Conservation (phyloP, 1,284 basidiomycete genomes). For the Cutaneotrichosporon mucoides region DNA sequence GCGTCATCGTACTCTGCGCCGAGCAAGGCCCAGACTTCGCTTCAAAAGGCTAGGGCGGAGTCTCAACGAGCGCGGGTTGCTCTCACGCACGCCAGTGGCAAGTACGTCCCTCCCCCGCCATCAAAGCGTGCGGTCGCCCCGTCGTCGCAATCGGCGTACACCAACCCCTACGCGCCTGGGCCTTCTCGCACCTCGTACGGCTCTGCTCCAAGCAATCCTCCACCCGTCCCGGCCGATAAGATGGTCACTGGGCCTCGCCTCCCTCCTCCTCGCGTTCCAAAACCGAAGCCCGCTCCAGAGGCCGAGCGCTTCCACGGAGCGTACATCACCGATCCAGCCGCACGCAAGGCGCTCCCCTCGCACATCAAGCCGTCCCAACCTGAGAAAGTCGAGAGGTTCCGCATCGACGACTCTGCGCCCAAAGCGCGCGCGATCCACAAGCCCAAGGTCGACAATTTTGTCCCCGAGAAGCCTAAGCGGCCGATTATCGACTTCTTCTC, state of each 20-base stretch:
- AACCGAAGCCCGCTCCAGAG: slow-evolving; percentile 8
- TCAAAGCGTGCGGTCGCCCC: neutral
- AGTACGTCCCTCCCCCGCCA: slow-evolving; percentile 28
- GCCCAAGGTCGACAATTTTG: slow-evolving; percentile 18
- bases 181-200: neutral
- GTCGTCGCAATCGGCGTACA: neutral
- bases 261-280: slow-evolving; percentile 13
- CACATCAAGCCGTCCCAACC: neutral
- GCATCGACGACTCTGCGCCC: neutral
- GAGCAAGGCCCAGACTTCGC: slow-evolving; percentile 13
- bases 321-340: neutral
- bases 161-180: neutral
- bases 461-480: slow-evolving; percentile 5
- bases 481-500: slow-evolving; percentile 15
- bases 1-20: neutral
- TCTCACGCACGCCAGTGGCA: slow-evolving; percentile 39
- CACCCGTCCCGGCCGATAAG: neutral
- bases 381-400: slow-evolving; percentile 7
- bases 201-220: neutral
- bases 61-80: slow-evolving; percentile 36
- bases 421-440: slow-evolving; percentile 7
- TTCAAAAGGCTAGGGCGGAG: slow-evolving; percentile 37
- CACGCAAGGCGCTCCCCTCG: neutral
- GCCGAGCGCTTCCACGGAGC: neutral
- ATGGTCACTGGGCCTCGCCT: neutral